Conservation (phyloP, 176 grass and related monocot species). For the Saccharum officinarum region DNA sequence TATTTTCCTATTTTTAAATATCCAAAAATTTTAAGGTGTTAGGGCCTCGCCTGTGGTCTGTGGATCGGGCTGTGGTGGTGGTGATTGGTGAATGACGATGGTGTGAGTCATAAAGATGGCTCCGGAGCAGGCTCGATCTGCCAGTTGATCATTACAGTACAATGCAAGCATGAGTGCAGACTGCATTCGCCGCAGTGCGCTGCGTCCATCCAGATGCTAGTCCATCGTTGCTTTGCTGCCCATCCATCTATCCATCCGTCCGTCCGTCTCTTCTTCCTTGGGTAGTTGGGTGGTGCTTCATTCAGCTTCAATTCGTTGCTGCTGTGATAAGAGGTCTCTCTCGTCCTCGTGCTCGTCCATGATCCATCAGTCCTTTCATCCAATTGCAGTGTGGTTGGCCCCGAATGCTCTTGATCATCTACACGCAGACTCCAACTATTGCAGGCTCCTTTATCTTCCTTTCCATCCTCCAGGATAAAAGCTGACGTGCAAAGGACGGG, state of each 20-base stretch:
- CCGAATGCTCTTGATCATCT: neutral
- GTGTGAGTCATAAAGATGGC: constrained; percentile 45
- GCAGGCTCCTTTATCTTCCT: neutral
- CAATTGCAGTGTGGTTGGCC: neutral
- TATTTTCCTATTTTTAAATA: no score
- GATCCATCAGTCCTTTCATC: neutral
- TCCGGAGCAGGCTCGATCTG: neutral
- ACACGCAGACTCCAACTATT: neutral
- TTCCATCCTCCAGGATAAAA: neutral
- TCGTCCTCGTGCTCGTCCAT: neutral
- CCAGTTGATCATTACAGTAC: neutral
- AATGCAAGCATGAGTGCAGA: neutral
- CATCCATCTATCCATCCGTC: no score
- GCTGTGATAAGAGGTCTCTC: neutral
- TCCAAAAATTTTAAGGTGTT: no score
- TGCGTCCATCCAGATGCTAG: neutral
- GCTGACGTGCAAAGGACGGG: neutral
- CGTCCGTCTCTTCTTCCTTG: neutral
- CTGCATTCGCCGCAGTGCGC: neutral
- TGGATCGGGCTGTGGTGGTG: neutral
- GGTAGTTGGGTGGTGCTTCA: neutral
- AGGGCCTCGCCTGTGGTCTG: neutral
- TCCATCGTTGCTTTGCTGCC: neutral
- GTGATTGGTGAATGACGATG: constrained; percentile 14
- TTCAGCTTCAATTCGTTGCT: neutral